Percentiles rank a stretch among this genome's conserved stretches.
Evolutionary conservation across 78 protist species (phyloP).

Genomic region (slime mould (Dictyostelium discoideum)): DNA sequence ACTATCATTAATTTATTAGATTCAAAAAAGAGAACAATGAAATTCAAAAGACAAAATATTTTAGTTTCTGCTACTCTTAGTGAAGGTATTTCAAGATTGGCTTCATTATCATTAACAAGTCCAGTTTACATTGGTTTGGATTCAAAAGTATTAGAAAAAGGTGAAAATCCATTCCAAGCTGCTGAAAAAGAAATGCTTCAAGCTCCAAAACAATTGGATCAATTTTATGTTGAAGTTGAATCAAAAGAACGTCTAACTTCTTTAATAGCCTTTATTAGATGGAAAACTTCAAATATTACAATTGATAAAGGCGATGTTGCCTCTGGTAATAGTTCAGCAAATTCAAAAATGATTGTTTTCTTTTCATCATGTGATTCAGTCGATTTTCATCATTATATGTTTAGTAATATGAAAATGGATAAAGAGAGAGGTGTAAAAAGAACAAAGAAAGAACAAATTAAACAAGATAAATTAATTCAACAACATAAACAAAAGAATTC

Average conservation of each 20-base stretch:
- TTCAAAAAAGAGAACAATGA: constrained; percentile 39
- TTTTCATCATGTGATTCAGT: constrained; percentile 87
- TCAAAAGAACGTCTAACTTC: constrained; percentile 62
- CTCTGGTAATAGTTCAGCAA: neutral
- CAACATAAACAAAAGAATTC: constrained; percentile 4
- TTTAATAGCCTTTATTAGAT: constrained; percentile 49
- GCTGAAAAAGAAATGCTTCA: neutral
- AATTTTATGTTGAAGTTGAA: constrained; percentile 74
- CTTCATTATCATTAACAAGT: constrained; percentile 52
- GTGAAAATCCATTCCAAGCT: neutral
- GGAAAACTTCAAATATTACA: constrained; percentile 43
- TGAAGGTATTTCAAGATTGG: constrained; percentile 91
- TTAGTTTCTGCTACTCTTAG: constrained; percentile 90
- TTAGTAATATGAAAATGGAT: constrained; percentile 92
- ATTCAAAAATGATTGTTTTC: constrained; percentile 88
- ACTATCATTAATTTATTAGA: constrained; percentile 54
- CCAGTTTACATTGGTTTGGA: constrained; percentile 66
- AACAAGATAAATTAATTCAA: neutral
- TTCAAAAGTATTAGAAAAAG: neutral
- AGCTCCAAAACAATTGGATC: constrained; percentile 77
- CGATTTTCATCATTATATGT: constrained; percentile 94
- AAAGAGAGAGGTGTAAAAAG: constrained; percentile 35
- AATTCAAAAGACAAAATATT: constrained; percentile 46
- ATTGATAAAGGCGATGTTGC: neutral
- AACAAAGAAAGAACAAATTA: neutral